Evolutionary conservation across 441 rosid species (phyloP).

Genomic region (Rhodomyrtus psidioides): DNA sequence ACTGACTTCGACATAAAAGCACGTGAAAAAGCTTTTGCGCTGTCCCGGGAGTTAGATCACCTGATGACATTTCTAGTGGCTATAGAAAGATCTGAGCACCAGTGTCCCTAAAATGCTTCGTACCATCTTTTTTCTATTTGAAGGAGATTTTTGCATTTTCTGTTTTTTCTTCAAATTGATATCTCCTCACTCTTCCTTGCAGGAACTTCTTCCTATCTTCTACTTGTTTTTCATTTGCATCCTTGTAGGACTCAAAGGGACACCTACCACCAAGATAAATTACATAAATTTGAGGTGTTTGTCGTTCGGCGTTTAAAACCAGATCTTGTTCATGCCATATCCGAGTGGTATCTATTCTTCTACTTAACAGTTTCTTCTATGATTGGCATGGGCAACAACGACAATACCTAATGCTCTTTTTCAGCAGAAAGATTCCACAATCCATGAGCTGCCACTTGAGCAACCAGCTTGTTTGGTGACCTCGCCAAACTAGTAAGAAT

Average conservation of each 20-base stretch:
- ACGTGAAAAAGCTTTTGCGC: background rate
- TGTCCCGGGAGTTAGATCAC: background rate
- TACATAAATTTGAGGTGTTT: conserved; percentile 68
- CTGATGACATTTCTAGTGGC: background rate
- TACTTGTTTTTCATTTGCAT: background rate
- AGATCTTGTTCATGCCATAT: conserved; percentile 60
- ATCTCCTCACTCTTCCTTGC: background rate
- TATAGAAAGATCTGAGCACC: background rate
- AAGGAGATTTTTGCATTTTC: background rate
- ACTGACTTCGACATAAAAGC: background rate
- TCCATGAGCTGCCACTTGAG: too few species aligned
- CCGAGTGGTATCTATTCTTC: too few species aligned
- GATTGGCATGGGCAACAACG: too few species aligned
- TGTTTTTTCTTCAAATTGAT: background rate
- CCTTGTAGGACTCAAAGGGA: conserved; percentile 24
- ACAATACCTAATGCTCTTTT: too few species aligned
- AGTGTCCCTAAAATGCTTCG: too few species aligned
- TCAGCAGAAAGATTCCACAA: too few species aligned
- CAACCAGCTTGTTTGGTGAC: too few species aligned
- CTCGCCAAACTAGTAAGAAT: too few species aligned
- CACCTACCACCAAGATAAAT: conserved; percentile 35
- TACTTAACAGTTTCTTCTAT: too few species aligned
- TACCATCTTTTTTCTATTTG: background rate
- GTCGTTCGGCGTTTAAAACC: conserved; percentile 73
- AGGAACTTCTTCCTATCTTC: background rate